A percentile compares a stretch with the other conserved stretches of the same genome.
Evolutionary conservation across 192 early-diverging fungal species (phyloP).

Genomic region (Backusella liffmaniae): DNA sequence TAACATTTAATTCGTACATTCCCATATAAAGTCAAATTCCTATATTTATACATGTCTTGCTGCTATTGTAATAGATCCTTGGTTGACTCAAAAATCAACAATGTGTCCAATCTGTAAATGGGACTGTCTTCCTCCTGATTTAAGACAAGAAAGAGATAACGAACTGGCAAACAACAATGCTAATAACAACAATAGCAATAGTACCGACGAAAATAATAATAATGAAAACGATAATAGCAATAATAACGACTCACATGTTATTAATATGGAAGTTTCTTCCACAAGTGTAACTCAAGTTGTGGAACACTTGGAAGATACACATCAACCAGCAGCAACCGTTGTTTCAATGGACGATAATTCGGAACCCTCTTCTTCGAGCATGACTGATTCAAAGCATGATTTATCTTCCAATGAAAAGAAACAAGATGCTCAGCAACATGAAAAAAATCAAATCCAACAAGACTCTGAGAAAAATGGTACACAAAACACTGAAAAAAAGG

Average conservation of each 20-base stretch:
- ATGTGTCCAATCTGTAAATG: conserved; percentile 36
- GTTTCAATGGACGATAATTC: not conserved
- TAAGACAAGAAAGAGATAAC: conserved; percentile 2
- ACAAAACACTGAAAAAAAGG: not conserved
- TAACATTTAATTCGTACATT: conserved; percentile 8
- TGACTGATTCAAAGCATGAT: not conserved
- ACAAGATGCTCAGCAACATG: not conserved
- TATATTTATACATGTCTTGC: not conserved
- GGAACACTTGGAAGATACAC: conserved; percentile 1
- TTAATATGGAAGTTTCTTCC: not conserved
- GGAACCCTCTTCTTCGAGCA: not conserved
- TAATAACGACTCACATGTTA: not conserved
- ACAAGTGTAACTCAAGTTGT: not conserved
- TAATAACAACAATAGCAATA: not conserved
- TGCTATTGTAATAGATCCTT: conserved; percentile 21
- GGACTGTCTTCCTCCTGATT: conserved; percentile 25
- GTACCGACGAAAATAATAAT: not conserved
- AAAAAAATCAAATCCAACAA: not conserved
- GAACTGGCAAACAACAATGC: not conserved
- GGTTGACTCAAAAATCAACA: conserved; percentile 36
- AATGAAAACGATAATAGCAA: not conserved
- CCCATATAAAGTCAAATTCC: not conserved
- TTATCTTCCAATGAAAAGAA: not conserved
- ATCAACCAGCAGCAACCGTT: not conserved
- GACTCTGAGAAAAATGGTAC: conserved; percentile 1